These are phyloP conservation scores for Diaporthe humulicola DNA, from an alignment of 2,329 filamentous ascomycete species.

Conservation along the genomic window DNA sequence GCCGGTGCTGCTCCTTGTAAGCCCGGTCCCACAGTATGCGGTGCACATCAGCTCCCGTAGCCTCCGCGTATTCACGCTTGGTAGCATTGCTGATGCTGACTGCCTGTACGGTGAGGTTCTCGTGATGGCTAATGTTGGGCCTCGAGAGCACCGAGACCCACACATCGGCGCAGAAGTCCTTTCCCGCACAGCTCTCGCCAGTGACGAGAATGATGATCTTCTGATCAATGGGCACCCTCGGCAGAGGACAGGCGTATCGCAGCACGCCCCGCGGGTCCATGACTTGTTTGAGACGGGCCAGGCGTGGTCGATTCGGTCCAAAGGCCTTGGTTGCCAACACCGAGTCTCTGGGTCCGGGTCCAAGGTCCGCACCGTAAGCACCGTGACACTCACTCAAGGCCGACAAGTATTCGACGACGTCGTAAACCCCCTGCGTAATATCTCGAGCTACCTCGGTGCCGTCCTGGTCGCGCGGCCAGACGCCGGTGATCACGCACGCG, in stretches of 20 bases:
- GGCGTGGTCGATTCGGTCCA: conserved; percentile 64
- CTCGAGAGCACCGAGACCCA: conserved; percentile 61
- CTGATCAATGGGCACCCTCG: conserved; percentile 49
- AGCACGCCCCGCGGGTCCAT: conserved; percentile 66
- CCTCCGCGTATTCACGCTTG: conserved; percentile 69
- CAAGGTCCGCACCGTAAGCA: conserved; percentile 72
- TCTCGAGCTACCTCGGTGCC: conserved; percentile 53
- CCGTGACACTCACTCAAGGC: conserved; percentile 59
- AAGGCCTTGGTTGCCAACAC: conserved; percentile 67
- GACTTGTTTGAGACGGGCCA: conserved; percentile 63
- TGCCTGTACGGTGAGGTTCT: conserved; percentile 53
- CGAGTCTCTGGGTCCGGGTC: conserved; percentile 70
- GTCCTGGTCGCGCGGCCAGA: conserved; percentile 70
- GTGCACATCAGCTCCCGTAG: conserved; percentile 59
- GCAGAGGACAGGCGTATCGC: conserved; percentile 68
- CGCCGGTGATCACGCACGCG: conserved; percentile 73
- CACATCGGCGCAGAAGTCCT: conserved; percentile 69
- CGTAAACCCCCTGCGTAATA: conserved; percentile 69
- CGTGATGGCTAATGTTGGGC: conserved; percentile 30
- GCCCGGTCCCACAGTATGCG: conserved; percentile 65
- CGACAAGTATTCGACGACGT: conserved; percentile 60
- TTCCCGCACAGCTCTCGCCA: conserved; percentile 67
- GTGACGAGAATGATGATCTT: conserved; percentile 70
- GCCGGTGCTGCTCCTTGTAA: conserved; percentile 73
- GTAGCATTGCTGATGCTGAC: conserved; percentile 69